A percentile compares a stretch with the other conserved stretches of the same genome.
These are phyloP conservation scores for Albifimbria verrucaria DNA, from an alignment of 2,329 filamentous ascomycete genomes.

Conservation along the genomic window DNA sequence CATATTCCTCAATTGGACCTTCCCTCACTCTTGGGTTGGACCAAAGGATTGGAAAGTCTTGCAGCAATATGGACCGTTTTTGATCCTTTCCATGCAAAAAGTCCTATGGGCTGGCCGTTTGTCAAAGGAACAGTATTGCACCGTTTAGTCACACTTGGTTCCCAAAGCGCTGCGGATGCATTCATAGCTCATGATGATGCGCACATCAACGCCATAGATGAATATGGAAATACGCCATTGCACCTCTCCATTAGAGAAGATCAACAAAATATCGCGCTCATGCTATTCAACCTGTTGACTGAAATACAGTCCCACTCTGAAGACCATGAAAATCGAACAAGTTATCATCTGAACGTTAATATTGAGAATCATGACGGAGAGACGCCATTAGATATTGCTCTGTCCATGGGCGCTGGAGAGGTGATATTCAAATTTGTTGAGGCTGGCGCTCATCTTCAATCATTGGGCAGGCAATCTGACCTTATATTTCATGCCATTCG, in stretches of 20 bases:
- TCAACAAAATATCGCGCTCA: neutral
- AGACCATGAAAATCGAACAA: neutral
- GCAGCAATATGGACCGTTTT: neutral
- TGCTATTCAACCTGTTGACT: neutral
- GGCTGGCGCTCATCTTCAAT: neutral
- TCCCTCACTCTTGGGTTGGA: neutral
- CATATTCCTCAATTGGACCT: constrained; percentile 1
- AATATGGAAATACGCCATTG: neutral
- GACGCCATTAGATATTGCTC: neutral
- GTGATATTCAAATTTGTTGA: neutral
- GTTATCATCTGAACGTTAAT: neutral
- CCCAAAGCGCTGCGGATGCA: neutral
- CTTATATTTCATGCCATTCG: neutral
- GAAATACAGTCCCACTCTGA: neutral
- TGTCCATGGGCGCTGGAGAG: neutral
- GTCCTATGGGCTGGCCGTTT: neutral
- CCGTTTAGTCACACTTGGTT: neutral
- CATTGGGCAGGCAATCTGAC: neutral
- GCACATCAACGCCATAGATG: neutral
- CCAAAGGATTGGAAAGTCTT: neutral
- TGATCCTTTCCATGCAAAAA: neutral
- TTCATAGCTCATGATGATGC: neutral
- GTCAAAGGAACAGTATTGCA: neutral
- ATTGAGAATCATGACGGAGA: neutral
- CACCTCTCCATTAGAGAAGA: constrained; percentile 1